Percentiles rank a stretch among this genome's conserved stretches.
These are phyloP conservation scores for Penicillium sp. DNA, from an alignment of 2,329 filamentous ascomycete species.

Conservation along the genomic window DNA sequence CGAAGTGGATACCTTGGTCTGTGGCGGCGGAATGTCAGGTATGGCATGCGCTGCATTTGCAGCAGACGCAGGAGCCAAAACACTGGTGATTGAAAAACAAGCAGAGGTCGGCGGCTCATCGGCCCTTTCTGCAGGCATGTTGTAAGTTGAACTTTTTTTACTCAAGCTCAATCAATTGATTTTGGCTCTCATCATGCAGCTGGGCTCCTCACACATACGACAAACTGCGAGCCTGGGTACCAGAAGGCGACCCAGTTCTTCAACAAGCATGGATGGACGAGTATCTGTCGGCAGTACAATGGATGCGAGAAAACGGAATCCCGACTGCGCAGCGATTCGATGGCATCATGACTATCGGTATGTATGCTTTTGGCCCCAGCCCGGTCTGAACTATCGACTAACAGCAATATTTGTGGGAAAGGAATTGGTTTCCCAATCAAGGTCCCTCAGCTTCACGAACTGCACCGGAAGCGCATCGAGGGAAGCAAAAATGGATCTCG, in stretches of 20 bases:
- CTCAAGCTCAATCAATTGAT: background rate
- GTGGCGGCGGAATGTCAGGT: constrained; percentile 31
- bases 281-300: constrained; percentile 29
- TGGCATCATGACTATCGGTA: constrained; percentile 32
- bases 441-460: constrained; percentile 21
- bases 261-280: constrained; percentile 28
- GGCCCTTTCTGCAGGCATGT: constrained; percentile 29
- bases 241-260: constrained; percentile 22
- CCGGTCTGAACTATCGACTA: background rate
- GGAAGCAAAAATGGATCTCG: constrained; percentile 17
- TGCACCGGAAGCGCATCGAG: constrained; percentile 20
- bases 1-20: constrained; percentile 27
- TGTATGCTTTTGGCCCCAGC: background rate
- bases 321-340: constrained; percentile 26
- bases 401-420: background rate
- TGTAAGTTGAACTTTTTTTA: constrained; percentile 13
- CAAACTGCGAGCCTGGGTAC: constrained; percentile 26
- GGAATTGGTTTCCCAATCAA: constrained; percentile 31
- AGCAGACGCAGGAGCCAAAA: constrained; percentile 24
- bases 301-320: constrained; percentile 29
- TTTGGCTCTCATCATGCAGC: constrained; percentile 7
- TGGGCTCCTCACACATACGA: constrained; percentile 27
- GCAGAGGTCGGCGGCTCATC: constrained; percentile 25
- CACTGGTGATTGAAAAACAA: constrained; percentile 28
- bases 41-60: constrained; percentile 30